A percentile compares a stretch with the other conserved stretches of the same genome.
These are phyloP conservation scores for Alternaria ventricosa DNA, from an alignment of 2,329 filamentous ascomycete genomes.

Conservation along the genomic window DNA sequence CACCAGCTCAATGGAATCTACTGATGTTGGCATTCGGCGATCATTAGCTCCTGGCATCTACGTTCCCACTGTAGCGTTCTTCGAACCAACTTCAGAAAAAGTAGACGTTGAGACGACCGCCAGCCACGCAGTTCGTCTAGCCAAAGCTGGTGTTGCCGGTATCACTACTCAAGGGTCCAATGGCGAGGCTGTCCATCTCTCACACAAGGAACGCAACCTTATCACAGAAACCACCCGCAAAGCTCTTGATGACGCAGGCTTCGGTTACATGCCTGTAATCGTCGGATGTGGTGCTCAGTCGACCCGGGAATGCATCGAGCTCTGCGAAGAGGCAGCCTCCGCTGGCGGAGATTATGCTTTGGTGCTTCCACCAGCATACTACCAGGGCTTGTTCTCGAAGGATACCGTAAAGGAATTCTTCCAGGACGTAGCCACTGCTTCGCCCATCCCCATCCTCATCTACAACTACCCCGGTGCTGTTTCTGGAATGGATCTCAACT, in stretches of 20 bases:
- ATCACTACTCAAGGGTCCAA: constrained; percentile 82
- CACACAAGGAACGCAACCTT: constrained; percentile 70
- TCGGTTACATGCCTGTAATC: constrained; percentile 71
- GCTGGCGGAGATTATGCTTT: constrained; percentile 78
- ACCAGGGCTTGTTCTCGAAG: constrained; percentile 69
- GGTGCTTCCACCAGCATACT: constrained; percentile 78
- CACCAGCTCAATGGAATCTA: constrained; percentile 47
- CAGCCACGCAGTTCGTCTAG: constrained; percentile 69
- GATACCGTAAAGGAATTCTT: constrained; percentile 69
- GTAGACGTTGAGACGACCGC: constrained; percentile 51
- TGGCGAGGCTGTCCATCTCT: constrained; percentile 81
- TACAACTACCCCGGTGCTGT: constrained; percentile 74
- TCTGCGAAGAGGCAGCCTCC: constrained; percentile 71
- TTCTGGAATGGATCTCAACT: constrained; percentile 68
- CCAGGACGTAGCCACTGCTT: constrained; percentile 66
- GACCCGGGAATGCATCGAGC: constrained; percentile 72
- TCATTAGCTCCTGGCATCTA: constrained; percentile 52
- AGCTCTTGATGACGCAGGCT: constrained; percentile 72
- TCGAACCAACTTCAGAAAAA: constrained; percentile 50
- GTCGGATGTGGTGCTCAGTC: constrained; percentile 78
- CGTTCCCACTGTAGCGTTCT: constrained; percentile 55
- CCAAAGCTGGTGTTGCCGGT: constrained; percentile 72
- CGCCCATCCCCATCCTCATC: constrained; percentile 70
- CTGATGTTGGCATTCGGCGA: constrained; percentile 42
- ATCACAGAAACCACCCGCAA: constrained; percentile 74